Percentiles rank a stretch among this genome's conserved stretches.
Conservation (phyloP, 139 green algal species). For the Dunaliella sp. region DNA sequence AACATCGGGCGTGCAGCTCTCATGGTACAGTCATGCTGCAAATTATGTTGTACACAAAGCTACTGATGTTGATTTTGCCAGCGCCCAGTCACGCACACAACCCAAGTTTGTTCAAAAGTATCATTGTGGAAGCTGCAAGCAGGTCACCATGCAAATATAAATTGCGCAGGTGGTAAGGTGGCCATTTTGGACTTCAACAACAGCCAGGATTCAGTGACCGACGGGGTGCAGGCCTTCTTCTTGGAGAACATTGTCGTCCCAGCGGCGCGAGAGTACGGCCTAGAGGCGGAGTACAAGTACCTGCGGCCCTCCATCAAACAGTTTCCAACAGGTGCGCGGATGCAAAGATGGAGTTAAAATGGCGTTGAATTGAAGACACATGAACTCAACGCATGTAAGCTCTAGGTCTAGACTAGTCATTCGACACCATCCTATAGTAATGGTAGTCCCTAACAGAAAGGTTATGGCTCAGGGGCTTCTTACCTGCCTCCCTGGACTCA, state of each 20-base stretch:
- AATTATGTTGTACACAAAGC: too few relatives aligned
- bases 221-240: conserved; percentile 67
- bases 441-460: not conserved
- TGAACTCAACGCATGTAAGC: not conserved
- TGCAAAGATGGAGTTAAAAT: not conserved
- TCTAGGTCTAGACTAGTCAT: not conserved
- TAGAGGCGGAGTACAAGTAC: conserved; percentile 90
- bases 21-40: too few relatives aligned
- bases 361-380: not conserved
- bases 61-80: too few relatives aligned
- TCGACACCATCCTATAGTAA: not conserved
- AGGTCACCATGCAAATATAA: too few relatives aligned
- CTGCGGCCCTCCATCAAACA: conserved; percentile 86
- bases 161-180: conserved; percentile 52
- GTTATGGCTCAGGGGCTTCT: too few relatives aligned
- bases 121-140: too few relatives aligned
- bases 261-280: conserved; percentile 61
- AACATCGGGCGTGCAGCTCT: too few relatives aligned
- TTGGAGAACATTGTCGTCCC: conserved; percentile 88
- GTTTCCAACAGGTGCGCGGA: conserved; percentile 73
- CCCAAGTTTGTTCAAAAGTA: too few relatives aligned
- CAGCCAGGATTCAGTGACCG: conserved; percentile 53
- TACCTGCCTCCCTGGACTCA: too few relatives aligned
- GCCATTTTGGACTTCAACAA: conserved; percentile 99
- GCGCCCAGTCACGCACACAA: too few relatives aligned